A percentile compares a stretch with the other conserved stretches of the same genome.
Evolutionary conservation across 768 basidiomycete genomes (phyloP).

Genomic region (Tricholoma terreum): DNA sequence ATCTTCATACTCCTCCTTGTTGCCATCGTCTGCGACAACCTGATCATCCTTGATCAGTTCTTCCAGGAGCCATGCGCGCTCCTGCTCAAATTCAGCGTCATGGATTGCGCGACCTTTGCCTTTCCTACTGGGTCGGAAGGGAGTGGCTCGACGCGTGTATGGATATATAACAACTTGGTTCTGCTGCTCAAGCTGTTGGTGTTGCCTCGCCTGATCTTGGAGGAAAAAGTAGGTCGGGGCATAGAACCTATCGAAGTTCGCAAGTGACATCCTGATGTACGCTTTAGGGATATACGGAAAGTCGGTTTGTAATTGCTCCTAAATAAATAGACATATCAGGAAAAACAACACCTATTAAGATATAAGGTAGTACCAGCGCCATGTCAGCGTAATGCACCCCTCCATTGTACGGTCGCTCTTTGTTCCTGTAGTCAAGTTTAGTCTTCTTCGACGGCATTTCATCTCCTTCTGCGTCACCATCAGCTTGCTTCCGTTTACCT

Average conservation of each 20-base stretch:
- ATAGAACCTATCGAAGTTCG: constrained; percentile 40
- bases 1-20: constrained; percentile 29
- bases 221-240: constrained; percentile 54
- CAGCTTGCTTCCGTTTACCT: constrained; percentile 28
- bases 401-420: constrained; percentile 41
- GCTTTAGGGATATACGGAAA: constrained; percentile 49
- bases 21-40: constrained; percentile 1
- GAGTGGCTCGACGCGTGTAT: constrained; percentile 30
- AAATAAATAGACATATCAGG: neutral
- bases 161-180: constrained; percentile 28
- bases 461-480: constrained; percentile 28
- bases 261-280: constrained; percentile 42
- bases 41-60: neutral
- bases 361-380: constrained; percentile 41
- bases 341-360: neutral
- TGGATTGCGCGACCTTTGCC: constrained; percentile 43
- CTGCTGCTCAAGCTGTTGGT: neutral
- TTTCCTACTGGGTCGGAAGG: constrained; percentile 28
- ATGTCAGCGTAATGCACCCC: constrained; percentile 47
- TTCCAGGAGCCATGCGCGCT: constrained; percentile 15
- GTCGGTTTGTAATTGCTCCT: constrained; percentile 48
- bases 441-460: constrained; percentile 31
- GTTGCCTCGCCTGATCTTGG: constrained; percentile 19
- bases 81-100: constrained; percentile 45
- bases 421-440: constrained; percentile 53